phyloP scores from a whole-genome alignment of 192 early-diverging fungal species.

The Coemansia sp. region DNA sequence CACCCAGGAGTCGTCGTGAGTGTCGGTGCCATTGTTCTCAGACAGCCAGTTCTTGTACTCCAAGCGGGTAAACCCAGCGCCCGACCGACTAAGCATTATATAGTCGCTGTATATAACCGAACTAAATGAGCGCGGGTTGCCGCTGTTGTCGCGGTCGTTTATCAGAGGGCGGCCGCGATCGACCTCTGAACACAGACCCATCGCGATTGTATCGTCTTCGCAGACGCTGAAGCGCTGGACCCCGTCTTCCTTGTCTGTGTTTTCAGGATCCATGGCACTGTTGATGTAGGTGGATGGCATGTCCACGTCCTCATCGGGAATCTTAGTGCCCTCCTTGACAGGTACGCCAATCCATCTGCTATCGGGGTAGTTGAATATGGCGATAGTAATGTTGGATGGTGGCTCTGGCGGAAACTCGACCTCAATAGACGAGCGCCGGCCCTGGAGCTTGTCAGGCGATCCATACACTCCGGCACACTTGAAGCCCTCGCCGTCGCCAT shows the following conservation, averaged over 20 bases:
- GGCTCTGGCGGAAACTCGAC: constrained; percentile 45
- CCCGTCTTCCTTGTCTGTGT: constrained; percentile 5
- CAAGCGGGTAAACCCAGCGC: constrained; percentile 39
- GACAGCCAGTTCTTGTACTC: constrained; percentile 27
- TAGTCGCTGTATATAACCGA: constrained; percentile 49
- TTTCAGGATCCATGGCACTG: constrained; percentile 10
- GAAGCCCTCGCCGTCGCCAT: constrained; percentile 46
- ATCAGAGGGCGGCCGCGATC: constrained; percentile 61
- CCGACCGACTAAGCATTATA: constrained; percentile 39
- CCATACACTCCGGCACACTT: constrained; percentile 51
- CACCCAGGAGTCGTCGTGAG: constrained; percentile 21
- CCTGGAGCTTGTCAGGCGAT: constrained; percentile 14
- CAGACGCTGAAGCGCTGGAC: constrained; percentile 52
- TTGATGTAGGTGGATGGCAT: constrained; percentile 21
- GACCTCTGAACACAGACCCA: constrained; percentile 56
- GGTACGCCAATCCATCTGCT: constrained; percentile 49
- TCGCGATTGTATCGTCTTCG: constrained; percentile 55
- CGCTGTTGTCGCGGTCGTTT: constrained; percentile 42
- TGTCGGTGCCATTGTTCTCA: constrained; percentile 37
- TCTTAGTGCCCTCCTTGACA: constrained; percentile 31
- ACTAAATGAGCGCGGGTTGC: constrained; percentile 35
- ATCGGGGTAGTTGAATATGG: constrained; percentile 45
- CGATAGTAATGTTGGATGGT: constrained; percentile 39
- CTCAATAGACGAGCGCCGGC: constrained; percentile 35
- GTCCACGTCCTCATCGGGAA: constrained; percentile 34